Evolutionary conservation across 805 yeast species (phyloP).

Genomic region (Candida railenensis): DNA sequence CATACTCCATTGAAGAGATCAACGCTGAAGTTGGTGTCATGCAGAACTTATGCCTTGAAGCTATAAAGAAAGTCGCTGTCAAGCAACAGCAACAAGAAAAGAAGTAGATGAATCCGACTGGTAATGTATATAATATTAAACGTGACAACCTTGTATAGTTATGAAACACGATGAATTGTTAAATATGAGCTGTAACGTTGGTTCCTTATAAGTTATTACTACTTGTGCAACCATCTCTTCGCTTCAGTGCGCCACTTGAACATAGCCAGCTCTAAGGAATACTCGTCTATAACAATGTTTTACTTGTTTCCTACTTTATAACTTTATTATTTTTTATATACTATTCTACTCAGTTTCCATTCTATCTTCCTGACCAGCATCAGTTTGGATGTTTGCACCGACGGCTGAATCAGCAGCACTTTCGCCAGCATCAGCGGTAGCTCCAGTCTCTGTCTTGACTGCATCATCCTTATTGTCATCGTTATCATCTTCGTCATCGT

Average conservation of each 20-base stretch:
- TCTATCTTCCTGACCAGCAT: constrained; percentile 21
- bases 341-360: constrained; percentile 39
- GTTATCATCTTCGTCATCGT: constrained; percentile 16
- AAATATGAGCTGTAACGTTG: too few species aligned
- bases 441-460: constrained; percentile 11
- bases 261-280: too few species aligned
- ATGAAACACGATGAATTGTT: constrained; percentile 1
- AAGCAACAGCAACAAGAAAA: constrained; percentile 25
- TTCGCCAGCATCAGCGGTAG: constrained; percentile 9
- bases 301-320: background rate
- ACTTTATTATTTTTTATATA: constrained; percentile 9
- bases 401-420: constrained; percentile 10
- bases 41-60: constrained; percentile 36
- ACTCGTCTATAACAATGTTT: too few species aligned
- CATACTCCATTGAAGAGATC: constrained; percentile 32
- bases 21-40: constrained; percentile 36
- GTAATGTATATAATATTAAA: constrained; percentile 4
- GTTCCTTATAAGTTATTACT: too few species aligned
- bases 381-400: constrained; percentile 7
- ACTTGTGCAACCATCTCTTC: too few species aligned
- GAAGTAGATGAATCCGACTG: background rate
- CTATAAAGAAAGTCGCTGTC: constrained; percentile 38
- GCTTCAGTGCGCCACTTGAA: too few species aligned
- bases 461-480: constrained; percentile 18
- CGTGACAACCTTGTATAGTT: background rate